Conservation (phyloP, 2,329 filamentous ascomycete species). For the Botryosphaeria dothidea region DNA sequence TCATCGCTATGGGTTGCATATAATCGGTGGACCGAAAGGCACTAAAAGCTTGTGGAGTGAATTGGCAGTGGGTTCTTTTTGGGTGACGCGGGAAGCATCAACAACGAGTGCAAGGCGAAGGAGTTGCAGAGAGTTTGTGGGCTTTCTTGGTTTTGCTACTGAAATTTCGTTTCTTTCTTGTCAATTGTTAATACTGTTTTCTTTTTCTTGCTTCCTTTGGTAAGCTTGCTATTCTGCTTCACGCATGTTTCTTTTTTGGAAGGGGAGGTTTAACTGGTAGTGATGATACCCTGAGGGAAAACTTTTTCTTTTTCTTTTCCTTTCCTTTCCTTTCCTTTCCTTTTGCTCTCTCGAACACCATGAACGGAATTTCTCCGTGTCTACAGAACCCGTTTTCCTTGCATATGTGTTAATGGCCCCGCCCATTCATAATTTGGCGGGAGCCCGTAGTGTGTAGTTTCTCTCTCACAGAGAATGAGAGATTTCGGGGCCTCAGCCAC, state of each 20-base stretch:
- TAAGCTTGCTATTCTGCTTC: neutral
- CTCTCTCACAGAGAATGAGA: too few relatives aligned
- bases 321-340: neutral
- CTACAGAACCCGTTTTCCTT: neutral
- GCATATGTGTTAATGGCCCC: too few relatives aligned
- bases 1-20: conserved; percentile 2
- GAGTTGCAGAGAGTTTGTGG: neutral
- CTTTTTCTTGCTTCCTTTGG: neutral
- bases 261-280: neutral
- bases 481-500: too few relatives aligned
- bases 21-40: neutral
- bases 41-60: neutral
- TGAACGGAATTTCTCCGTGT: neutral
- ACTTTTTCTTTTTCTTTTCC: neutral
- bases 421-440: too few relatives aligned
- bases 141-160: neutral
- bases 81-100: neutral
- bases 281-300: conserved; percentile 17
- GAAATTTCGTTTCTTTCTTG: neutral
- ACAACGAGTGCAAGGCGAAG: neutral
- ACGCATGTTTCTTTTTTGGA: neutral
- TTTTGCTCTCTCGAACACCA: neutral
- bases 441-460: too few relatives aligned
- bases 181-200: conserved; percentile 6
- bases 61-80: neutral